Percentiles rank a stretch among this genome's conserved stretches.
These are phyloP conservation scores for Paracorniculantispora psalliotae DNA, from an alignment of 2,329 filamentous ascomycete species.

Conservation along the genomic window DNA sequence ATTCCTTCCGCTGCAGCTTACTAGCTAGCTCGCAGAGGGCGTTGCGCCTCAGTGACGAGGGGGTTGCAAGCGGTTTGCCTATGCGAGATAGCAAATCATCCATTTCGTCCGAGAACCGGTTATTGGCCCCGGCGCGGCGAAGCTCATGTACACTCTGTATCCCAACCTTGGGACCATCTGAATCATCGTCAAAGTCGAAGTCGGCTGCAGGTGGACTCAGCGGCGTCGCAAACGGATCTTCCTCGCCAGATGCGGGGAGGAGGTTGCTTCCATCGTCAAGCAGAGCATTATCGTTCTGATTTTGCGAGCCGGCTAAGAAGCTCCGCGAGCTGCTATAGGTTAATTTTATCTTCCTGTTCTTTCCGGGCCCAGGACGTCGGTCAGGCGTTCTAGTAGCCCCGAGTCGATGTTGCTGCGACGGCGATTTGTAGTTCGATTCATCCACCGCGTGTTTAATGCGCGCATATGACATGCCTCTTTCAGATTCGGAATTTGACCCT, in stretches of 20 bases:
- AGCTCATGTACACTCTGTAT: slow-evolving; percentile 62
- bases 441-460: background rate
- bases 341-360: slow-evolving; percentile 28
- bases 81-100: slow-evolving; percentile 60
- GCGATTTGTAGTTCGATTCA: background rate
- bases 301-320: slow-evolving; percentile 24
- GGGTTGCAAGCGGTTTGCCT: slow-evolving; percentile 41
- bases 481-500: background rate
- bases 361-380: slow-evolving; percentile 22
- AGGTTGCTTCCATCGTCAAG: slow-evolving; percentile 2
- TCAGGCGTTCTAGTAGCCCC: slow-evolving; percentile 20
- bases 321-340: slow-evolving; percentile 33
- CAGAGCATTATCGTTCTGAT: slow-evolving; percentile 16
- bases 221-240: background rate
- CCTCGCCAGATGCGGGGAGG: background rate
- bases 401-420: background rate
- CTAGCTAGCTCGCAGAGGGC: slow-evolving; percentile 56
- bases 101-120: slow-evolving; percentile 60
- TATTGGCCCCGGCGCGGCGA: slow-evolving; percentile 61
- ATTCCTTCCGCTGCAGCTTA: slow-evolving; percentile 57
- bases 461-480: background rate
- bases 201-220: slow-evolving; percentile 19
- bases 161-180: slow-evolving; percentile 38
- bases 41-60: slow-evolving; percentile 50
- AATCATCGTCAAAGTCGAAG: slow-evolving; percentile 28